phyloP scores from a whole-genome alignment of 352 stramenopile genomes.

The Globisporangium iwayamae region DNA sequence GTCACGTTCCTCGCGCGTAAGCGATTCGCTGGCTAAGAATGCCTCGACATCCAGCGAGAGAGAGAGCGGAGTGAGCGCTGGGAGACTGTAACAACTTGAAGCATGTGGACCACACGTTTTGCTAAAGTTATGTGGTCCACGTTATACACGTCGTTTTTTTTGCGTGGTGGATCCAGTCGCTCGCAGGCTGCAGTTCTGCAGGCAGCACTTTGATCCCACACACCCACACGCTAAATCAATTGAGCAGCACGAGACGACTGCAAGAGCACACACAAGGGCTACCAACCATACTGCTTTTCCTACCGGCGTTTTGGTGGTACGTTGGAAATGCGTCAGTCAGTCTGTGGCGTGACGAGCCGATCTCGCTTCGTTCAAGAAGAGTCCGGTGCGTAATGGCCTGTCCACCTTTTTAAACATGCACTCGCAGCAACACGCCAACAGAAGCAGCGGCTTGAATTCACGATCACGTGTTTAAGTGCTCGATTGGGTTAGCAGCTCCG shows the following conservation, averaged over 20 bases:
- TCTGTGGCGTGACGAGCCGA: background rate
- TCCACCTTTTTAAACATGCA: background rate
- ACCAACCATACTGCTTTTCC: no score
- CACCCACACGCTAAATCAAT: no score
- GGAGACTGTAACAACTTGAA: no score
- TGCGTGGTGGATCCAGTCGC: no score
- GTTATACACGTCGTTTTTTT: background rate
- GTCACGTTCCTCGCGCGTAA: background rate
- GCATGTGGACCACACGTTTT: background rate
- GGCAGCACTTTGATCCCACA: no score
- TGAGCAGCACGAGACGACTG: no score
- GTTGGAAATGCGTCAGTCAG: background rate
- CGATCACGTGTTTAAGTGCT: background rate
- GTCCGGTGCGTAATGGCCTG: background rate
- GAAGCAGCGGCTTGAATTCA: no score
- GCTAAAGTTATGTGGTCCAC: background rate
- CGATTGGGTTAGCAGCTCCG: no score
- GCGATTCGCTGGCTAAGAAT: background rate
- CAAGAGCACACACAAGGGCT: no score
- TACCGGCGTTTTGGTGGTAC: background rate
- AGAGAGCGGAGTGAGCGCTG: background rate
- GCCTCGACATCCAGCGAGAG: background rate
- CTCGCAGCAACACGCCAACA: background rate
- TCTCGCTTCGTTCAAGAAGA: conserved; percentile 1
- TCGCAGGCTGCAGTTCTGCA: no score